Percentiles rank a stretch among this genome's conserved stretches.
These are phyloP conservation scores for Pelargonium citronellum DNA, from an alignment of 441 rosid genomes.

Conservation along the genomic window DNA sequence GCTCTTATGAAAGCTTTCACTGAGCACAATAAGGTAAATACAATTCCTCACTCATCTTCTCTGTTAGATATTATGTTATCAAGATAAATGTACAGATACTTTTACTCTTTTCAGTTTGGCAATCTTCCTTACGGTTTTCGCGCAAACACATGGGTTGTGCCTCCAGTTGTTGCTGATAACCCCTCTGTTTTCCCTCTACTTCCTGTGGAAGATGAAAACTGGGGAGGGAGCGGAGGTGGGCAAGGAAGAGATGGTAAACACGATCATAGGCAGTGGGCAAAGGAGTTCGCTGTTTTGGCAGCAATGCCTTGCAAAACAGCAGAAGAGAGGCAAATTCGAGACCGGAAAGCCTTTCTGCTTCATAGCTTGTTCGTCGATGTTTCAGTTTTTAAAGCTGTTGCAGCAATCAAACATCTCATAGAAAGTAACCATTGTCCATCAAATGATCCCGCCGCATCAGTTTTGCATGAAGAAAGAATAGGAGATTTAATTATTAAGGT, in stretches of 20 bases:
- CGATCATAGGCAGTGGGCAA: conserved; percentile 59
- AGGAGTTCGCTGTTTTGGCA: conserved; percentile 66
- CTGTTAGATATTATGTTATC: conserved; percentile 13
- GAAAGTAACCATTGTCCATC: conserved; percentile 33
- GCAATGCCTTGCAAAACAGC: conserved; percentile 80
- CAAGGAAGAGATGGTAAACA: conserved; percentile 51
- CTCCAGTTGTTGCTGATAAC: conserved; percentile 62
- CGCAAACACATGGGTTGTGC: conserved; percentile 77
- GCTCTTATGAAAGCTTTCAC: conserved; percentile 69
- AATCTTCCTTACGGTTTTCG: conserved; percentile 77
- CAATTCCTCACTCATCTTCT: conserved; percentile 13
- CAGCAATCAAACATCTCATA: conserved; percentile 39
- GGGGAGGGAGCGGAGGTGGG: conserved; percentile 80
- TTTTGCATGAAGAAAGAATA: conserved; percentile 42
- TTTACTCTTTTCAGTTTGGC: conserved; percentile 51
- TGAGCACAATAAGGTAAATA: conserved; percentile 61
- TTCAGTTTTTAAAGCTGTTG: conserved; percentile 61
- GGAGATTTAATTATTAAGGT: conserved; percentile 58
- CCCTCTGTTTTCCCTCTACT: conserved; percentile 56
- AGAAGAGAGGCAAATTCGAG: conserved; percentile 80
- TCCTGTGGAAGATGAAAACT: conserved; percentile 67
- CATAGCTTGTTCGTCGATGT: conserved; percentile 67
- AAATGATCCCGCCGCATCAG: conserved; percentile 31
- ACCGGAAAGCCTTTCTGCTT: conserved; percentile 66
- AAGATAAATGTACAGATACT: conserved; percentile 2